phyloP scores from a whole-genome alignment of 1,139 yeast species.

The Kazachstania sp. region DNA sequence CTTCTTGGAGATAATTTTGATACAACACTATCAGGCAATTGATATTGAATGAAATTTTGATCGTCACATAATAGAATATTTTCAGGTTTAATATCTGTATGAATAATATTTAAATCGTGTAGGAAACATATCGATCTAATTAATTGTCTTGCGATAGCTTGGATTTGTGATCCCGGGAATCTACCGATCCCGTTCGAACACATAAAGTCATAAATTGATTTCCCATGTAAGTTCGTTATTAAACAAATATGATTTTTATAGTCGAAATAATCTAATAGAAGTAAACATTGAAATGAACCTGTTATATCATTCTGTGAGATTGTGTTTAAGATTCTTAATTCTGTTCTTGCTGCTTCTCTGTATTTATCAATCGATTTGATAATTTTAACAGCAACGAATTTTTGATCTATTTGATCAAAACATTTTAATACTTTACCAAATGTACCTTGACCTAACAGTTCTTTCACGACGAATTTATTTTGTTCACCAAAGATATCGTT shows the following conservation, averaged over 20 bases:
- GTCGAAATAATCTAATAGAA: constrained; percentile 78
- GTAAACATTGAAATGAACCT: constrained; percentile 26
- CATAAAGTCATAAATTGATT: constrained; percentile 83
- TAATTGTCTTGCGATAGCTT: constrained; percentile 78
- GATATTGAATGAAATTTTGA: constrained; percentile 28
- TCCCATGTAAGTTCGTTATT: constrained; percentile 79
- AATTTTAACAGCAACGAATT: constrained; percentile 82
- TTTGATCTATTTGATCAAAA: constrained; percentile 43
- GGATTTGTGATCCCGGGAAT: constrained; percentile 77
- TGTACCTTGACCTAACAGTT: constrained; percentile 90
- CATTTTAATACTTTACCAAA: constrained; percentile 91
- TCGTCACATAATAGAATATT: constrained; percentile 73
- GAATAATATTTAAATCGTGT: constrained; percentile 83
- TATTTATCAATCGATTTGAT: constrained; percentile 73
- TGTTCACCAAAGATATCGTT: constrained; percentile 54
- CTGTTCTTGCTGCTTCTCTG: constrained; percentile 80
- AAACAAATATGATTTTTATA: constrained; percentile 89
- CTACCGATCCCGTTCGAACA: constrained; percentile 64
- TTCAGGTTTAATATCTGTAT: constrained; percentile 92
- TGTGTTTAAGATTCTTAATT: constrained; percentile 58
- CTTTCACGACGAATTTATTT: constrained; percentile 54
- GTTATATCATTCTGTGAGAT: constrained; percentile 62
- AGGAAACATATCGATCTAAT: constrained; percentile 78
- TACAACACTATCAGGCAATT: constrained; percentile 17
- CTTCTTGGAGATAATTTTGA: constrained; percentile 25